Conservation (phyloP, 495 filamentous ascomycete genomes). For the Sabuloglossum arenarium region DNA sequence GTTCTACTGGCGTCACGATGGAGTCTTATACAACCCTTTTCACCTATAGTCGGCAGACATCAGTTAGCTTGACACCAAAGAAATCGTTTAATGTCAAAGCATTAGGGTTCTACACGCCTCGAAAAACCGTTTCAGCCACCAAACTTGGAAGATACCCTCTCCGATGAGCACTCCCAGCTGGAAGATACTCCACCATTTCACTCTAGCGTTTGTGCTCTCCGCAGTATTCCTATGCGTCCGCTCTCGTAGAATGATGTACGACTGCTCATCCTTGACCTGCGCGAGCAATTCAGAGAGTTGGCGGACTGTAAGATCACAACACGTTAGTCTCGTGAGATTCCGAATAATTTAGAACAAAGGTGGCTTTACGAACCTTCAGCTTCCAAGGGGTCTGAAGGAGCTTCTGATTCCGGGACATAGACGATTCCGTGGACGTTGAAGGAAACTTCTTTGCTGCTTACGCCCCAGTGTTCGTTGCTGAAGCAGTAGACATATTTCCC, state of each 20-base stretch:
- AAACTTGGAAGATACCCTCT: constrained; percentile 93
- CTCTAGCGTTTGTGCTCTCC: constrained; percentile 88
- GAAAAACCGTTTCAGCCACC: constrained; percentile 98
- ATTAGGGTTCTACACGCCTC: constrained; percentile 40
- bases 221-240: constrained; percentile 93
- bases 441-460: constrained; percentile 84
- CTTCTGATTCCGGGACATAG: constrained; percentile 79
- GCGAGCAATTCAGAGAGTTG: constrained; percentile 64
- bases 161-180: constrained; percentile 76
- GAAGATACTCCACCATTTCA: constrained; percentile 99
- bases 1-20: no score
- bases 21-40: neutral
- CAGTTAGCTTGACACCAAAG: neutral
- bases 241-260: constrained; percentile 90
- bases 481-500: constrained; percentile 94
- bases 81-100: neutral
- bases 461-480: constrained; percentile 90
- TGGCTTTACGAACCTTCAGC: constrained; percentile 40
- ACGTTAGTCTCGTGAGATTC: no score
- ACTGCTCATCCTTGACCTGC: constrained; percentile 92
- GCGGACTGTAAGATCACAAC: constrained; percentile 46
- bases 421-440: constrained; percentile 99
- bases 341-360: no score
- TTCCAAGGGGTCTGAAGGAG: constrained; percentile 73
- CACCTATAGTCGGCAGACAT: neutral